A percentile compares a stretch with the other conserved stretches of the same genome.
Conservation (phyloP, 176 grass and related monocot genomes). For the Triticum dicoccoides region DNA sequence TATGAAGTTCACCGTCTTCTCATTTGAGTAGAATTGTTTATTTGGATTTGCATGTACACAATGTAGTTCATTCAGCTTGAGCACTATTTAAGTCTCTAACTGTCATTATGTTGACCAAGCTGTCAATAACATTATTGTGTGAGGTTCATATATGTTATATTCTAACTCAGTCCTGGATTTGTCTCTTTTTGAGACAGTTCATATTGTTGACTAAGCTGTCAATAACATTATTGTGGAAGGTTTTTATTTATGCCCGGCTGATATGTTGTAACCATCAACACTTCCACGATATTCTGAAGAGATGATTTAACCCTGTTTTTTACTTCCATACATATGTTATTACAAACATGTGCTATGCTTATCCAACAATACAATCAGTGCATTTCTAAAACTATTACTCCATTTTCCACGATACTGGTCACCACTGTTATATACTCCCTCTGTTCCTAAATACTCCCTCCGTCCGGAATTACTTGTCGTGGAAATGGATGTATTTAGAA, state of each 20-base stretch:
- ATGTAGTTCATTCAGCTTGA: neutral
- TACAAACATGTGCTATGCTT: conserved; percentile 12
- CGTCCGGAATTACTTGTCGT: too few species aligned
- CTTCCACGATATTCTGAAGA: conserved; percentile 12
- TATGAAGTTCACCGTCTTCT: conserved; percentile 7
- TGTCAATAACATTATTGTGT: too few species aligned
- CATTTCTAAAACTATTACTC: neutral
- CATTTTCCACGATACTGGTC: neutral
- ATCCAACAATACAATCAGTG: neutral
- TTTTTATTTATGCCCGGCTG: neutral
- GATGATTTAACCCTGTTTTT: neutral
- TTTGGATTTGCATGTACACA: conserved; percentile 9
- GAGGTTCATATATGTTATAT: too few species aligned
- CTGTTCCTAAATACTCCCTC: too few species aligned
- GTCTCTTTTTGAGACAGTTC: neutral
- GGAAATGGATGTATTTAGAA: too few species aligned
- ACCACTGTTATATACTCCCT: neutral
- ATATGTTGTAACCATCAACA: conserved; percentile 7
- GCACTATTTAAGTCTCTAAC: neutral
- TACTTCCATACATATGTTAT: neutral
- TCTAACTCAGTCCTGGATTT: neutral
- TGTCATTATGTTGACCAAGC: neutral
- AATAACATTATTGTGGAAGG: neutral
- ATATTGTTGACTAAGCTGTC: neutral
- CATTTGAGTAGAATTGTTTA: conserved; percentile 25